Evolutionary conservation across 1,284 basidiomycete genomes (phyloP), one percentile per base, ranked within the genome.

Genomic region (Marasmius sp.): DNA sequence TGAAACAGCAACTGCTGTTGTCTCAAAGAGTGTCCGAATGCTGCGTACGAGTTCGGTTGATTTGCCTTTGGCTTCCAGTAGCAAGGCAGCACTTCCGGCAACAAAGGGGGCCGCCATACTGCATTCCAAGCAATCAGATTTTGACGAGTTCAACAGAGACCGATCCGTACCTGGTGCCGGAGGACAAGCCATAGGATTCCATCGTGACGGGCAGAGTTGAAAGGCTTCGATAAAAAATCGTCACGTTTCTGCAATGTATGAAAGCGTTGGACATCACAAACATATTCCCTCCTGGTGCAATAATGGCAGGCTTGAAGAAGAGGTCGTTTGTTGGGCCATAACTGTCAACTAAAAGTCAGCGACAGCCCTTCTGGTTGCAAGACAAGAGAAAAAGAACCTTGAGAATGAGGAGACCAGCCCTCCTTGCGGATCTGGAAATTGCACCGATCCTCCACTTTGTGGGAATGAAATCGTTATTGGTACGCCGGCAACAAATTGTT

Each of bases 41-140:
- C 66, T 68, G 36, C 66, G 72, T 14, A 78, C 80, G 36, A 80
- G 79, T 12, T 69, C 70, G 9, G 71, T 66, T 12, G 73, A 72
- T 61, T 79, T 81, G 33, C 86, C 84, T 70, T 83, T 84, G 37
- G 79, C 82, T 27, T 80, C 72, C 51, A 92, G 78, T 57, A 89
- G 79, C 2, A 93, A 78, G 1, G 89, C 91, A 16, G 85, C 79
- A 43, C 82, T 80, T 11, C 89, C 91, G 3, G 90, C 85, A 57
- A 86, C 76, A 73, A 85, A 87, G 0, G 82, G 83, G 0, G 78
- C 76, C 12, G 79, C 75, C 80, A 81, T 80, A 16, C 39, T 14
- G 16, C 33, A 37, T 50, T 18, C 20, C 36, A 4, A 9, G 9
- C 2, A 34, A 22, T 50, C n/a, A 10, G 22, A 5, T 3, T 6